Conservation (phyloP, 257 asterid genomes). For the Knoxia roxburghii region DNA sequence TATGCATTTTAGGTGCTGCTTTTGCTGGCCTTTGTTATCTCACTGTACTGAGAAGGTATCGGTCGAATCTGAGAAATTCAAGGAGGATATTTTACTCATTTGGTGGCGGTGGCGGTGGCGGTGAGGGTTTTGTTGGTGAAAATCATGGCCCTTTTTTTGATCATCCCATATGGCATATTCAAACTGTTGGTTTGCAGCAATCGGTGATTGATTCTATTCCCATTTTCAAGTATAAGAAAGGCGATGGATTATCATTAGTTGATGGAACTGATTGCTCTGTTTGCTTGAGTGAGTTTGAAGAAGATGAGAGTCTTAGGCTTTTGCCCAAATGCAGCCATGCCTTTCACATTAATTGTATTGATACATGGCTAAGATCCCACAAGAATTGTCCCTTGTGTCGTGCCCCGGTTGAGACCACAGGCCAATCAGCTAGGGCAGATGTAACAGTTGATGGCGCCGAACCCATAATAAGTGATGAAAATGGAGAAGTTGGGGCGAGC, state of each 20-base stretch:
- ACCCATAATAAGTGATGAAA: constrained; percentile 9
- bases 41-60: constrained; percentile 27
- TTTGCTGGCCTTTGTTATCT: constrained; percentile 47
- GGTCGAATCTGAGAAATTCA: constrained; percentile 21
- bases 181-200: constrained; percentile 52
- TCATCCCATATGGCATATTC: constrained; percentile 65
- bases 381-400: constrained; percentile 79
- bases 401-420: constrained; percentile 33
- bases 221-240: constrained; percentile 35
- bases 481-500: constrained; percentile 7
- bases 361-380: constrained; percentile 75
- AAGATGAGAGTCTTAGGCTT: constrained; percentile 59
- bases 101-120: neutral
- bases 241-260: constrained; percentile 30
- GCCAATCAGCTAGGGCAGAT: constrained; percentile 12
- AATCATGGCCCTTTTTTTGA: constrained; percentile 39
- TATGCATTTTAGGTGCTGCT: constrained; percentile 44
- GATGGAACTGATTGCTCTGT: constrained; percentile 66
- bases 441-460: neutral
- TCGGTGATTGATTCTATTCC: constrained; percentile 58
- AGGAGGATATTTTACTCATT: constrained; percentile 16
- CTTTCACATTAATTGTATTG: constrained; percentile 65
- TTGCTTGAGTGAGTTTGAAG: constrained; percentile 66
- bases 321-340: constrained; percentile 85
- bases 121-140: constrained; percentile 36